Evolutionary conservation across 805 yeast genomes (phyloP).

Genomic region (Myxozyma monticola): DNA sequence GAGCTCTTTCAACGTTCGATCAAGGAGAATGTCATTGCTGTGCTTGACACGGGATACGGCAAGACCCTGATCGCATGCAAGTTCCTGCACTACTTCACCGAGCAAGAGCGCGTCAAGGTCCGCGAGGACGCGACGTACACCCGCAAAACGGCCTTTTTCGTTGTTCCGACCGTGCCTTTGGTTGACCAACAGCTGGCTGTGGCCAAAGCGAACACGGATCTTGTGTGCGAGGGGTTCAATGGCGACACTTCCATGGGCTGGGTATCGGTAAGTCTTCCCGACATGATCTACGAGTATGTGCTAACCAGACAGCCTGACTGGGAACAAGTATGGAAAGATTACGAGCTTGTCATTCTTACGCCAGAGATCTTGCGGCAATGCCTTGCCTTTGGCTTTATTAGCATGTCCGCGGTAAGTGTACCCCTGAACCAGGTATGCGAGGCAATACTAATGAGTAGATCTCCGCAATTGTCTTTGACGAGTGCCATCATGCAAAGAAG

Average conservation of each 20-base stretch:
- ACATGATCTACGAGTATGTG: neutral
- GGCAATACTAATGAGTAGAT: constrained; percentile 1
- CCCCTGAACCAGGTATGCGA: neutral
- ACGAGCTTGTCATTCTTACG: constrained; percentile 1
- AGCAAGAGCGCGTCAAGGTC: neutral
- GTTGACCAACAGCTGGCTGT: constrained; percentile 2
- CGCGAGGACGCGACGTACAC: neutral
- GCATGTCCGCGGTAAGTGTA: neutral
- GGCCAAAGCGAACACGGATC: neutral
- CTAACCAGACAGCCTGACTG: neutral
- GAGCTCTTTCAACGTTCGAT: constrained; percentile 12
- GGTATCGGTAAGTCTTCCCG: neutral
- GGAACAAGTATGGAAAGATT: neutral
- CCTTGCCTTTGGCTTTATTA: neutral
- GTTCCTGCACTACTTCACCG: neutral
- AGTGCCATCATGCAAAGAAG: constrained; percentile 22
- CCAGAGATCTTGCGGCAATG: constrained; percentile 4
- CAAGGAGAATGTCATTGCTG: constrained; percentile 10
- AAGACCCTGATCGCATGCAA: constrained; percentile 15
- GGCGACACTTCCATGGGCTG: neutral
- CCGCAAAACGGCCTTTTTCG: neutral
- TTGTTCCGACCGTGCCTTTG: constrained; percentile 1
- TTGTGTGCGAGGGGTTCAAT: neutral
- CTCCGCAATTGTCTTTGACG: constrained; percentile 16
- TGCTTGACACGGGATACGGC: constrained; percentile 17